Evolutionary conservation across 116 monocot genomes (phyloP).

Genomic region (Iris pallida): DNA sequence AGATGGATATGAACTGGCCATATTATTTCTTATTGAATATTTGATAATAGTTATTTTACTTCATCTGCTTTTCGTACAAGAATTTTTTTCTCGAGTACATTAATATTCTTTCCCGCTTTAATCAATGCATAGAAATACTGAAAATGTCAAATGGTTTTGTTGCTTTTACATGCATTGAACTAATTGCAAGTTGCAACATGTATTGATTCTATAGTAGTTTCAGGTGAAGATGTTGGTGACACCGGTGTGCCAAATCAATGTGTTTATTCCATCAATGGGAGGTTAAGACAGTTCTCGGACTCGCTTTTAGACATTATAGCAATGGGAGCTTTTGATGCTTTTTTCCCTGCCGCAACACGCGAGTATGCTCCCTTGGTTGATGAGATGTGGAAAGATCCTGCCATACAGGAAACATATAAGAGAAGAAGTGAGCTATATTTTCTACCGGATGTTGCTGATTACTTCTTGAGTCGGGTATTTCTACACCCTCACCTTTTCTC

Average conservation of each 20-base stretch:
- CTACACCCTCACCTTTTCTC: background rate
- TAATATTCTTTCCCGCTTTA: too few species aligned
- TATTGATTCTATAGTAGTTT: conserved; percentile 6
- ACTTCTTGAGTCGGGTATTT: conserved; percentile 69
- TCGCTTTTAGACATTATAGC: conserved; percentile 94
- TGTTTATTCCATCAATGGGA: conserved; percentile 83
- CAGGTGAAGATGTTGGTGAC: conserved; percentile 28
- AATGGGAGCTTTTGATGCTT: conserved; percentile 93
- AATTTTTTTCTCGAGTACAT: too few species aligned
- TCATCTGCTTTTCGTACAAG: too few species aligned
- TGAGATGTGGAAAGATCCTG: conserved; percentile 87
- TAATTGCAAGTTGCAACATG: background rate
- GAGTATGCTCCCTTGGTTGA: conserved; percentile 94
- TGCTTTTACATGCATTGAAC: too few species aligned
- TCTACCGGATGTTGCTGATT: conserved; percentile 87
- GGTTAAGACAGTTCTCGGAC: conserved; percentile 84
- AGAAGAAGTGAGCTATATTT: conserved; percentile 85
- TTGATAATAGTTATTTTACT: too few species aligned
- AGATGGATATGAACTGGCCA: too few species aligned
- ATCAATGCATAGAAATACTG: too few species aligned
- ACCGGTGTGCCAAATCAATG: conserved; percentile 20
- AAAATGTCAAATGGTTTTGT: too few species aligned
- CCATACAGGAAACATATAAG: conserved; percentile 91
- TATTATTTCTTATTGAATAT: too few species aligned
- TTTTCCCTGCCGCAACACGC: conserved; percentile 91